These are phyloP conservation scores for Malassezia sympodialis DNA, from an alignment of 1,284 basidiomycete species.

Conservation along the genomic window DNA sequence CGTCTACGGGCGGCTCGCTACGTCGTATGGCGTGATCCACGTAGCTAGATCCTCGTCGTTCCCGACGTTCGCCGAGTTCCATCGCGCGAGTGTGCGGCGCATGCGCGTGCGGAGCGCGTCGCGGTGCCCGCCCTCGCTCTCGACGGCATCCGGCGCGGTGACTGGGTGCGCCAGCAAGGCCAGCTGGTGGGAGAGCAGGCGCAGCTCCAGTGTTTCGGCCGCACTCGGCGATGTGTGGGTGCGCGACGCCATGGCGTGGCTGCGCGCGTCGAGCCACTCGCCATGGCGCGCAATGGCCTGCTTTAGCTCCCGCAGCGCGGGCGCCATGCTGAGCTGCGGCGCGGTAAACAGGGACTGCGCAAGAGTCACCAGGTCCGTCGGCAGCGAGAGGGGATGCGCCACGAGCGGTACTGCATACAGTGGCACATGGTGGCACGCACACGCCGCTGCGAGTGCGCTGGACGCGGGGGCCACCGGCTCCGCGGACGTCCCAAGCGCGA, in stretches of 20 bases:
- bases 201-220: background rate
- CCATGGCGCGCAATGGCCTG: slow-evolving; percentile 12
- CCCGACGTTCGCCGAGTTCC: background rate
- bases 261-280: slow-evolving; percentile 14
- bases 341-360: slow-evolving; percentile 16
- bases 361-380: slow-evolving; percentile 15
- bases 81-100: slow-evolving; percentile 9
- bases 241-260: background rate
- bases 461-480: background rate
- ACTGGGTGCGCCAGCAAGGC: slow-evolving; percentile 2
- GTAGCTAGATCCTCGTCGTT: slow-evolving; percentile 12
- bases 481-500: slow-evolving; percentile 3
- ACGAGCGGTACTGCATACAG: slow-evolving; percentile 1
- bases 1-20: background rate
- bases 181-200: slow-evolving; percentile 6
- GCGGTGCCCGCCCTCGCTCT: background rate
- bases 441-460: background rate
- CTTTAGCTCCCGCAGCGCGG: slow-evolving; percentile 17
- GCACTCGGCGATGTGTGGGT: background rate
- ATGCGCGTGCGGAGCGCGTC: slow-evolving; percentile 14
- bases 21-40: slow-evolving; percentile 16
- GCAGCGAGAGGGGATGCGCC: slow-evolving; percentile 8
- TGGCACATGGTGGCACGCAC: background rate
- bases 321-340: slow-evolving; percentile 16
- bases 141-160: background rate